Percentiles rank a stretch among this genome's conserved stretches.
Evolutionary conservation across 352 stramenopile genomes (phyloP).

Genomic region (Globisporangium emineosum): DNA sequence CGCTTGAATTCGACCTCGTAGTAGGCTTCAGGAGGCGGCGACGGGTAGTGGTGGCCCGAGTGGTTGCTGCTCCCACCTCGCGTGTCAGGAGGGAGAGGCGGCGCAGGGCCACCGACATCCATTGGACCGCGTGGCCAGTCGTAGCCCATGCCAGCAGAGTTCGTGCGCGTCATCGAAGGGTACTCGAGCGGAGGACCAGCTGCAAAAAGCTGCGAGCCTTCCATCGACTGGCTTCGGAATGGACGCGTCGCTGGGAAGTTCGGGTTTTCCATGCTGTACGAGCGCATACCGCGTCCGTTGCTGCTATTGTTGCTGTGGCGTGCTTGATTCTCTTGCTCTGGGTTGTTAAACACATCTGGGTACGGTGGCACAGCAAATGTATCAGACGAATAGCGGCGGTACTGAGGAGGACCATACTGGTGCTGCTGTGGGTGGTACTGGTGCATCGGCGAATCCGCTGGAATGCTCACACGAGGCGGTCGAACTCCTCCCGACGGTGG

Average conservation of each 20-base stretch:
- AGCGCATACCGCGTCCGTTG: conserved; percentile 52
- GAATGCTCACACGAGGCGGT: conserved; percentile 67
- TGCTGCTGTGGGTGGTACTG: conserved; percentile 34
- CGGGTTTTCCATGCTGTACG: conserved; percentile 75
- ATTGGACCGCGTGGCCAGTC: conserved; percentile 57
- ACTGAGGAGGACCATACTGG: conserved; percentile 37
- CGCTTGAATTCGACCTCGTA: conserved; percentile 97
- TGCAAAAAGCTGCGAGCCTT: conserved; percentile 61
- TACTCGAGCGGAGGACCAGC: conserved; percentile 48
- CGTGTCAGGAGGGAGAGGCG: conserved; percentile 62
- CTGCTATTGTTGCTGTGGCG: conserved; percentile 34
- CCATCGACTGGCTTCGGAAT: conserved; percentile 74
- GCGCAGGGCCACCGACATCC: conserved; percentile 32
- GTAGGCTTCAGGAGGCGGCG: conserved; percentile 70
- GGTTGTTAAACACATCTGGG: conserved; percentile 44
- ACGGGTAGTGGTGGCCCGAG: conserved; percentile 35
- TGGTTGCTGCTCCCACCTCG: conserved; percentile 15
- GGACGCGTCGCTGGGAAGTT: conserved; percentile 49
- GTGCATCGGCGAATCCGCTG: conserved; percentile 61
- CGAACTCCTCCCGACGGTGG: conserved; percentile 35
- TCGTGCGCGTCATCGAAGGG: conserved; percentile 50
- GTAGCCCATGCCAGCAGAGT: conserved; percentile 57
- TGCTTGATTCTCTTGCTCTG: conserved; percentile 50
- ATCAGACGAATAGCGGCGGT: conserved; percentile 74
- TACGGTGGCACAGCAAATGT: conserved; percentile 60